These are phyloP conservation scores for Chimonanthus praecox DNA, from an alignment of 164 flowering plant genomes.

Conservation along the genomic window DNA sequence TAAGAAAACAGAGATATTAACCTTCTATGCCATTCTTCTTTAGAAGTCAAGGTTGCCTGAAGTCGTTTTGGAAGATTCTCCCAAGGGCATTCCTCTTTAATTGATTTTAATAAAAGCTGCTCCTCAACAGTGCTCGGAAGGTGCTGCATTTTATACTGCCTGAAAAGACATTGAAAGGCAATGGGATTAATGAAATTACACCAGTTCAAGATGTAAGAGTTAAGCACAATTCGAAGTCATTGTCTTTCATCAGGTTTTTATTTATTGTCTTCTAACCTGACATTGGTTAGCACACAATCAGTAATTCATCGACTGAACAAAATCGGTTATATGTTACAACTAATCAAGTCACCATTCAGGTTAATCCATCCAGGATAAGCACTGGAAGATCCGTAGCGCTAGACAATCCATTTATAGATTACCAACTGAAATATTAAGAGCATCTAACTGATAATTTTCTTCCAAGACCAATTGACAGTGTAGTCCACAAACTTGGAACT, in stretches of 20 bases:
- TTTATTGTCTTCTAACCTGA: not conserved
- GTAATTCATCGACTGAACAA: too few relatives aligned
- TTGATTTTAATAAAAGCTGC: slow-evolving; percentile 83
- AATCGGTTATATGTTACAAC: too few relatives aligned
- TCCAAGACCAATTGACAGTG: too few relatives aligned
- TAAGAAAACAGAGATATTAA: slow-evolving; percentile 12
- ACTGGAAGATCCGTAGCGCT: too few relatives aligned
- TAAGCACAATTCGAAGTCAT: not conserved
- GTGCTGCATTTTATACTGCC: slow-evolving; percentile 54
- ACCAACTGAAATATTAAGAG: too few relatives aligned
- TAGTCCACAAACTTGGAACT: too few relatives aligned
- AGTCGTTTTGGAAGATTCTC: slow-evolving; percentile 90
- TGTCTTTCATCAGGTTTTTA: not conserved
- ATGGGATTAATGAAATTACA: not conserved
- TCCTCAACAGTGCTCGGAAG: slow-evolving; percentile 80
- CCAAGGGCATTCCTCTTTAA: slow-evolving; percentile 87
- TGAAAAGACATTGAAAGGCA: not conserved
- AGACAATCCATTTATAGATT: too few relatives aligned
- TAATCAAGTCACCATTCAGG: too few relatives aligned
- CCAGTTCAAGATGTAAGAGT: not conserved
- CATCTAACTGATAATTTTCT: too few relatives aligned
- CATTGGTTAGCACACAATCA: too few relatives aligned
- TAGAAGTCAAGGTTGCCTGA: slow-evolving; percentile 70
- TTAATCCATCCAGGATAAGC: too few relatives aligned
- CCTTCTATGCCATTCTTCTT: slow-evolving; percentile 98